Evolutionary conservation across 169 alveolate genomes (phyloP), one percentile per base, ranked within the genome.

Genomic region (Cryptosporidium bovis): DNA sequence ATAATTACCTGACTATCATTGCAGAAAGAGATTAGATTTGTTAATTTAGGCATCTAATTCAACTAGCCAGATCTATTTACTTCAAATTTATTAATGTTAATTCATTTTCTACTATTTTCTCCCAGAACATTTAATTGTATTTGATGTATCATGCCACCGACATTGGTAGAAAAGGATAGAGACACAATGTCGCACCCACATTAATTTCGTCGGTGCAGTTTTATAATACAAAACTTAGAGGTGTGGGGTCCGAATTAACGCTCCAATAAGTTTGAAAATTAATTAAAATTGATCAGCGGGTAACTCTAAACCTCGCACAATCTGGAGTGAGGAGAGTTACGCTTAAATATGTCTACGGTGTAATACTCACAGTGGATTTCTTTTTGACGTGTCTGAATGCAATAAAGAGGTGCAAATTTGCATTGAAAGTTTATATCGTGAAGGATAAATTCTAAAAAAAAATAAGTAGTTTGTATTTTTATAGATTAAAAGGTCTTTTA

Each of bases 1-100:
- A 95, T 53, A 85, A 91, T 62, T 93, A 92, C 56, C 92, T 95
- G 64, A 94, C 96, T 55, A 92, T 71, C 68, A 93, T 95, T 55
- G 97, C 98, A 34, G 98, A 95, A 77, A 91, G 94, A 66, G 95
- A 93, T 67, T 95, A 91, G 82, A 51, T 27, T 65, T 60, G 8
- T 29, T 65, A 40, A 6, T 40, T 40, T 8, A 40, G 48, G 10
- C 48, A 40, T 8, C 10, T 40, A 40, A 40, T 40, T 40, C 4
- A 8, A 8, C 48, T 40, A 40, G 10, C 1, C 48, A 40, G 48
- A 8, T 8, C 13, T 40, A 40, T 40, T 40, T 40, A 40, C 4
- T 40, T 6, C 4, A 40, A 40, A 40, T 40, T 40, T 40, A 3
- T 8, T 40, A 40, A 8, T 40, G 48, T 40, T 40, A 40, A 40